Evolutionary conservation across 768 basidiomycete species (phyloP), one percentile per base, ranked within the genome.

Genomic region (Zangia roseola): DNA sequence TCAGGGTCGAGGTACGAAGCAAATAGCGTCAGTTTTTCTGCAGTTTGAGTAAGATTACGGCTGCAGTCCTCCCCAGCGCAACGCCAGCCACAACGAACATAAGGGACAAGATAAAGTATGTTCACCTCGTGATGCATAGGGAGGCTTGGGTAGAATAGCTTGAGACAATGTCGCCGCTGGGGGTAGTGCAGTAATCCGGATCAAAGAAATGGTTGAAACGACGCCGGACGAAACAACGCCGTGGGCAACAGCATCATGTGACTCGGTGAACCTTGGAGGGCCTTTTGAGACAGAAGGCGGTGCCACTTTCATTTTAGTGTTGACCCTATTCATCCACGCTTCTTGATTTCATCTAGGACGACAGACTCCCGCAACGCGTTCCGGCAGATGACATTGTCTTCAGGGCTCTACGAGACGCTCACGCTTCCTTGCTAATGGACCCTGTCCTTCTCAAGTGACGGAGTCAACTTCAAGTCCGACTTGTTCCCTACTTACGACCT

Each of bases 401-500:
- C 62, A 88, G 89, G 2, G 63, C 72, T 23, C 63, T 89, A 31
- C 81, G 76, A 53, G 91, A 91, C 63, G 84, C 87, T 0, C 86
- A 88, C 58, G 80, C 80, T 10, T 91, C 88, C 1, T 68, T 90
- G 5, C 82, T 85, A 2, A 94, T 92, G 3, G 97, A 99, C 62
- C 92, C 94, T 20, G 81, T 98, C 38, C 72, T 98, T 4, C 74
- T 98, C 52, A 98, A n/a, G n/a, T n/a, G n/a, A n/a, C n/a, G n/a
- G n/a, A n/a, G n/a, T n/a, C n/a, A n/a, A n/a, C n/a, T n/a, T n/a
- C n/a, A n/a, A 99, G 67, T 86, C 89, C 1, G 97, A 99, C 64
- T 73, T 82, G 2, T 95, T 88, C 64, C 97, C 97, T 6, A 98
- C 95, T 0, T 99, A 99, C 63, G 97, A 98, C 55, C 79, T 99